A percentile compares a stretch with the other conserved stretches of the same genome.
phyloP scores from a whole-genome alignment of 805 yeast species.

The Cyberlindnera samutprakarnensis region DNA sequence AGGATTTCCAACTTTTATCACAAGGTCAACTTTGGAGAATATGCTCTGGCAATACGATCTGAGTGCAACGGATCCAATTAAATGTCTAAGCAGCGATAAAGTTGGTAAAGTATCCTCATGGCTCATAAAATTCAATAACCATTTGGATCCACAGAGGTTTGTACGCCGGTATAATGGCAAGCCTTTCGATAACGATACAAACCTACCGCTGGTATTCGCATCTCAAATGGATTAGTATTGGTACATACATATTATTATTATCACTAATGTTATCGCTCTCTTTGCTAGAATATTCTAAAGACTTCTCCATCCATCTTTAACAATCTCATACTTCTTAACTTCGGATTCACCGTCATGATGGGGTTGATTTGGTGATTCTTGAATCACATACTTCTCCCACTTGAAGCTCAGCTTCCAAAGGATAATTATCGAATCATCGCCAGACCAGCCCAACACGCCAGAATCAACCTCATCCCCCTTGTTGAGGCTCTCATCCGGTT shows the following conservation, averaged over 20 bases:
- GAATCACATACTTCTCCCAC: conserved; percentile 82
- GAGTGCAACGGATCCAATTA: conserved; percentile 18
- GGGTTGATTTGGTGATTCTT: too few species aligned
- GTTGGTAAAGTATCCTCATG: conserved; percentile 14
- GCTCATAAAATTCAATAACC: conserved; percentile 38
- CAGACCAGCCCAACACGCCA: conserved; percentile 65
- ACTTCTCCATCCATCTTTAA: conserved; percentile 67
- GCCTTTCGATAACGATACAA: conserved; percentile 21
- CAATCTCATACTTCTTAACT: conserved; percentile 42
- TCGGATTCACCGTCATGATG: too few species aligned
- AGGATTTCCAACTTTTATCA: conserved; percentile 40
- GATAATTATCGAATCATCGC: conserved; percentile 60
- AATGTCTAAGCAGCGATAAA: conserved; percentile 6
- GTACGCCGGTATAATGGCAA: conserved; percentile 45
- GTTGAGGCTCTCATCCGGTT: conserved; percentile 24
- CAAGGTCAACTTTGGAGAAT: conserved; percentile 26
- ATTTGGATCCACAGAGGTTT: conserved; percentile 41
- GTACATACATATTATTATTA: conserved; percentile 1
- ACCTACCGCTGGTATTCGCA: conserved; percentile 25
- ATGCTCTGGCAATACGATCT: conserved; percentile 45
- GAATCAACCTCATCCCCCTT: conserved; percentile 22
- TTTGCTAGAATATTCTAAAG: too few species aligned
- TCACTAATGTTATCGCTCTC: too few species aligned
- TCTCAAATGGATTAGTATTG: conserved; percentile 15
- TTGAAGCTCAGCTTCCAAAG: conserved; percentile 67